Percentiles rank a stretch among this genome's conserved stretches.
Conservation (phyloP, 1,284 basidiomycete species). For the Papiliotrema fonsecae region DNA sequence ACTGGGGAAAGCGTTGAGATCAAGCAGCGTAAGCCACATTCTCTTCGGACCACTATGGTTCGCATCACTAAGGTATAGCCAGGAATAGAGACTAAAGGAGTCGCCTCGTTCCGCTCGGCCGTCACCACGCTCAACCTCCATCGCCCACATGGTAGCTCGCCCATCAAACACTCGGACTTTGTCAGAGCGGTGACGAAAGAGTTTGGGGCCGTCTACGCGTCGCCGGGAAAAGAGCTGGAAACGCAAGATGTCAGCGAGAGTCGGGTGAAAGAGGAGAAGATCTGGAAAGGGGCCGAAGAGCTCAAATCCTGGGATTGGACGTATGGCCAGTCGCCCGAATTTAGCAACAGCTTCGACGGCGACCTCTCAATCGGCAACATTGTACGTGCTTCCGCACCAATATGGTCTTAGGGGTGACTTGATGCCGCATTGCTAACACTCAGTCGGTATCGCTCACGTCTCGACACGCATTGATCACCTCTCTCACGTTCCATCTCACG, state of each 20-base stretch:
- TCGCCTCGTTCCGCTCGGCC: constrained; percentile 85
- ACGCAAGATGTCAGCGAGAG: constrained; percentile 12
- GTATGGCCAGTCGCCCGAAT: constrained; percentile 92
- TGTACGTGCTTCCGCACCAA: constrained; percentile 52
- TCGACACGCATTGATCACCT: constrained; percentile 50
- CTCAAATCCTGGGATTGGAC: constrained; percentile 79
- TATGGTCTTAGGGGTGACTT: neutral
- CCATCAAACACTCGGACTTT: constrained; percentile 63
- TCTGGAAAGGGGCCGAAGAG: constrained; percentile 65
- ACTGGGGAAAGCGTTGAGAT: constrained; percentile 66
- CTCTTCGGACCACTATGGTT: neutral
- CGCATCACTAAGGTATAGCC: constrained; percentile 53
- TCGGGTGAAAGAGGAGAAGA: constrained; percentile 42
- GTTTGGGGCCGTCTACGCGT: constrained; percentile 63
- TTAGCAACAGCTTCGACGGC: constrained; percentile 52
- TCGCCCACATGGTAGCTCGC: constrained; percentile 26
- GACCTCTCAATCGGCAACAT: constrained; percentile 30
- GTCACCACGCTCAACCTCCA: constrained; percentile 73
- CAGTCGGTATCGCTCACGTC: constrained; percentile 47
- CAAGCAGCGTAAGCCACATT: constrained; percentile 58
- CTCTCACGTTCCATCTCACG: constrained; percentile 30
- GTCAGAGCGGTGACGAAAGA: constrained; percentile 64
- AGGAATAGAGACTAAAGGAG: constrained; percentile 75
- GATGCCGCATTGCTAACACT: neutral
- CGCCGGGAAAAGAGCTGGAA: neutral